These are phyloP conservation scores for Aspergillus carlsbadensis DNA, from an alignment of 495 filamentous ascomycete genomes.

Conservation along the genomic window DNA sequence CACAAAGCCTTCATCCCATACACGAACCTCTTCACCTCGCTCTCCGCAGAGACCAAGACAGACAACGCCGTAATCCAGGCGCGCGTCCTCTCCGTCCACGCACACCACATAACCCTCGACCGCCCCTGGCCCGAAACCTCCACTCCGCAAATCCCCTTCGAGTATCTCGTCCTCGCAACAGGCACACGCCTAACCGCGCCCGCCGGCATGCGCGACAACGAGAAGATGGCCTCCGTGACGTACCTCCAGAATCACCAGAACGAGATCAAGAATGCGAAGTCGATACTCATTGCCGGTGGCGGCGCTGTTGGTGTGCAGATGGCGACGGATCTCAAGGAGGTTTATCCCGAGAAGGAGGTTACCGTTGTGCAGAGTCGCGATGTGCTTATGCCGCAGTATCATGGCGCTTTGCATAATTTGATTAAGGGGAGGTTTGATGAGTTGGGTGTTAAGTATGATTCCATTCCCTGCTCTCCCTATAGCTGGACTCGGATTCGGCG, in stretches of 20 bases:
- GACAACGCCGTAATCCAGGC: constrained; percentile 41
- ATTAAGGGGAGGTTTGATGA: constrained; percentile 43
- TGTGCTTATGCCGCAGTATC: constrained; percentile 53
- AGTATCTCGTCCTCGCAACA: constrained; percentile 48
- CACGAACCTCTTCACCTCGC: constrained; percentile 33
- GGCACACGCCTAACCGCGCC: constrained; percentile 47
- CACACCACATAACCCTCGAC: constrained; percentile 41
- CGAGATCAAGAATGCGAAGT: constrained; percentile 33
- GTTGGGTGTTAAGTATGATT: constrained; percentile 31
- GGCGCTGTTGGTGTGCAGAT: constrained; percentile 63
- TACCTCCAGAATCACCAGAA: constrained; percentile 42
- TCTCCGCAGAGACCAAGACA: constrained; percentile 26
- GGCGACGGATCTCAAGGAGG: constrained; percentile 58
- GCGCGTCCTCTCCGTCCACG: constrained; percentile 40
- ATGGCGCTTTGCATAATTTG: constrained; percentile 45
- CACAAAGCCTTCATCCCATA: constrained; percentile 59
- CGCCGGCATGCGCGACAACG: constrained; percentile 45
- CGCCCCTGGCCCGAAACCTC: constrained; percentile 45
- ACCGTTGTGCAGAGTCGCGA: constrained; percentile 56
- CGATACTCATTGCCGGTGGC: constrained; percentile 57
- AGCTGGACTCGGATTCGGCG: too few species aligned
- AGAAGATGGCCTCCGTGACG: constrained; percentile 40
- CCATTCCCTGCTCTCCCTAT: neutral
- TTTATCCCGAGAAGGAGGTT: constrained; percentile 57
- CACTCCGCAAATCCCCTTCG: constrained; percentile 40